Evolutionary conservation across 805 yeast species (phyloP), one percentile per base, ranked within the genome.

Genomic region (Yamadazyma phyllophila): DNA sequence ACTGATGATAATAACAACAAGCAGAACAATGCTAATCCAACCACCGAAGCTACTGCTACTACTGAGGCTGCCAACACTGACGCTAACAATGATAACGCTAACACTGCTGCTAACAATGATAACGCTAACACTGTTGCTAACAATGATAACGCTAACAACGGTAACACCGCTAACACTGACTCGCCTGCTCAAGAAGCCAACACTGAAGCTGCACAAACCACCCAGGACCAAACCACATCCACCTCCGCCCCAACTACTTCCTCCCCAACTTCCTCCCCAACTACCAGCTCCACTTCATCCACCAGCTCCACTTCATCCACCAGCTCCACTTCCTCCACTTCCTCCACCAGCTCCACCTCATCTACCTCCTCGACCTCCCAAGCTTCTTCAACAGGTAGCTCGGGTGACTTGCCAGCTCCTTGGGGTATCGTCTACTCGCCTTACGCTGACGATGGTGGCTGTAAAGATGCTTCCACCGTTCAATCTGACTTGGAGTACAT

Each of bases 401-500:
- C 10, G 14, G 17, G 13, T 20, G 33, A 35, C 9, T 53, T 69
- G 20, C 43, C 65, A 13, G 58, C 76, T 24, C 92, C 92, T 54
- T 62, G 70, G 30, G 77, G 81, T 15, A 73, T 86, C 46, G 91
- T 81, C 32, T 86, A 86, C 70, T 81, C 88, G 20, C 97, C 97
- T 34, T 91, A 88, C 70, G 74, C 76, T 46, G 64, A 80, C 58
- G 83, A 80, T 59, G 78, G 83, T 29, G 51, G 78, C 2, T 90
- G 97, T 70, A 90, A 88, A 61, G 71, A 69, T 48, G 65, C 74
- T 36, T 67, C 59, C 45, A 60, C 77, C 11, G 86, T 91, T 36
- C 48, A 63, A 39, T 50, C 67, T 16, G 97, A 91, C 63, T 71
- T 91, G 48, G 53, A 69, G 26, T 57, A 67, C 48, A 86, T 91